Evolutionary conservation across 257 asterid genomes (phyloP), one percentile per base, ranked within the genome.

Genomic region (Capsicum pubescens): DNA sequence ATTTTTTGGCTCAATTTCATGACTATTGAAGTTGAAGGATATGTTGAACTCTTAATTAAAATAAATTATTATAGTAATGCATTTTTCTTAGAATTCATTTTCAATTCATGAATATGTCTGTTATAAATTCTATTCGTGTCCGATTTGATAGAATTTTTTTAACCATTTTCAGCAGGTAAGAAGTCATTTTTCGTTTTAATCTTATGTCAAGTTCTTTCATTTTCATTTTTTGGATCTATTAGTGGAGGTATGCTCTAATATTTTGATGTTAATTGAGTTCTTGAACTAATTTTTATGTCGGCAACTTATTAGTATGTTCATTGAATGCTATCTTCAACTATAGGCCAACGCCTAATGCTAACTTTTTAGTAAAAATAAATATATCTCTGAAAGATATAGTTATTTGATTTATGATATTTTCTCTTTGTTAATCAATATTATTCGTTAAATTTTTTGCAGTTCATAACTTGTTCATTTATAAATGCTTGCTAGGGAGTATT

Each of bases 221-320:
- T 6, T 66, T 46, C 46, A 66, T 66, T 15, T 26, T 32, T 66
- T 66, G 19, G 48, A 13, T 11, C 74, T 66, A 32, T 66, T 7
- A 32, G 48, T 66, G 48, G 74, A 13, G 9, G 74, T 7, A 66
- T 66, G 6, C 14, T 32, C 5, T 35, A 9, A n/a, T 67, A 67
- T 13, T 67, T 67, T 67, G 74, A 46, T 67, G 74, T 7, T 35
- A 67, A 14, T 67, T 35, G 50, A 35, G 48, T 67, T 67, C 74
- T 67, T 67, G 12, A 67, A 35, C 21, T 36, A 67, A 67, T 67
- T 35, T 67, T 36, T 14, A 35, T 3, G 71, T 64, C n/a, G n/a
- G 13, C 6, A 7, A 6, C 48, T 94, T 85, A 92, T 93, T 85
- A 94, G 98, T 94, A 93, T 55, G 79, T 74, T 61, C 56, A 57